These are phyloP conservation scores for Aegilops longissima DNA, from an alignment of 176 grass and related monocot species.

Conservation along the genomic window DNA sequence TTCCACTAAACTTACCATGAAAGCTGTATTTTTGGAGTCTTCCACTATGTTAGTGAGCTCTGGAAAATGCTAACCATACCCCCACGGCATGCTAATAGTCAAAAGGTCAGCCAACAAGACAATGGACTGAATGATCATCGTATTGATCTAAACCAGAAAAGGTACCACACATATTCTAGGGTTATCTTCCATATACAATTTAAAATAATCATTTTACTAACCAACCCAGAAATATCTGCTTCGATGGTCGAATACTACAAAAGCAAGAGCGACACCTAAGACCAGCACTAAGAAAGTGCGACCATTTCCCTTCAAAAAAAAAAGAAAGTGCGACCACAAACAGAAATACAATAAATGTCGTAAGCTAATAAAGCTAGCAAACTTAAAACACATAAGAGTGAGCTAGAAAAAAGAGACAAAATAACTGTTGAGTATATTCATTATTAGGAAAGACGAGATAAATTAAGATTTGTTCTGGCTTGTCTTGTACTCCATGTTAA, in stretches of 20 bases:
- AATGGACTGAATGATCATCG: background rate
- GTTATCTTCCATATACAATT: background rate
- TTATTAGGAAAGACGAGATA: too few relatives aligned
- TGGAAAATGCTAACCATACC: background rate
- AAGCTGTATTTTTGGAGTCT: background rate
- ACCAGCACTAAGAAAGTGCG: too few relatives aligned
- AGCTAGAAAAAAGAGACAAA: too few relatives aligned
- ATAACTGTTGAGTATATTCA: too few relatives aligned
- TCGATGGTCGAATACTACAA: background rate
- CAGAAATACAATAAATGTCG: background rate
- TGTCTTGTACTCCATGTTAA: too few relatives aligned
- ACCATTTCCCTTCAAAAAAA: too few relatives aligned
- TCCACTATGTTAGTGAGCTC: background rate
- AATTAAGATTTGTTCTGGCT: too few relatives aligned
- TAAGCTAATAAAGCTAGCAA: too few relatives aligned
- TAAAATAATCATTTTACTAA: background rate
- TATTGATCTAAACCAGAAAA: background rate
- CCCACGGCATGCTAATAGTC: background rate
- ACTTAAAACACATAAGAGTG: too few relatives aligned
- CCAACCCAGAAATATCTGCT: background rate
- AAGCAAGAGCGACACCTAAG: too few relatives aligned
- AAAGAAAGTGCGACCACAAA: background rate
- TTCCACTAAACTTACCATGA: background rate
- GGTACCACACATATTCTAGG: background rate
- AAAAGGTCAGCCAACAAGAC: background rate